Evolutionary conservation across 305 asterid genomes (phyloP).

Genomic region (Lippia alba): DNA sequence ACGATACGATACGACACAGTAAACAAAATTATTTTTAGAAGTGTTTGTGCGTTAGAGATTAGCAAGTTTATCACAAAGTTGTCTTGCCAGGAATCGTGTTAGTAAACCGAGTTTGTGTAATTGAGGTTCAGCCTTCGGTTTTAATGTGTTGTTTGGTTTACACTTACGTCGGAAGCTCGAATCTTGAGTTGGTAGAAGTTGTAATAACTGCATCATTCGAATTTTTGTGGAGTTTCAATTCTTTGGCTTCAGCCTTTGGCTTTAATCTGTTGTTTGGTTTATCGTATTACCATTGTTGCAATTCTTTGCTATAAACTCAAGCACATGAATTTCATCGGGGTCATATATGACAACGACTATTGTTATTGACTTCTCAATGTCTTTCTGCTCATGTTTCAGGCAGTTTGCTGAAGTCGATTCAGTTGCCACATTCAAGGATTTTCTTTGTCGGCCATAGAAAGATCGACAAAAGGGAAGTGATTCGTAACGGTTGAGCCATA

Average conservation of each 20-base stretch:
- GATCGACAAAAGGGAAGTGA: too few relatives aligned
- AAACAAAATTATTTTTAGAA: too few relatives aligned
- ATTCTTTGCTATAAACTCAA: background rate
- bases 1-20: too few relatives aligned
- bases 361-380: background rate
- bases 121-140: background rate
- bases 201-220: background rate
- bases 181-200: background rate
- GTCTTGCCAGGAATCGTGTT: background rate
- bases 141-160: background rate
- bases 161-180: background rate
- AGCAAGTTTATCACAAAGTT: background rate
- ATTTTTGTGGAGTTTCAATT: background rate
- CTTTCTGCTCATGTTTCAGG: constrained; percentile 2
- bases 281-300: too few relatives aligned
- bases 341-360: background rate
- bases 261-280: too few relatives aligned
- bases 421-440: constrained; percentile 13
- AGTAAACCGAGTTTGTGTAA: background rate
- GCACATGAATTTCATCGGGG: background rate
- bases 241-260: too few relatives aligned
- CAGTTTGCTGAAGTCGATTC: constrained; percentile 12
- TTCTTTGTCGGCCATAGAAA: constrained; percentile 1
- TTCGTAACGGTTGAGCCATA: constrained; percentile 26
- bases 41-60: too few relatives aligned